Base-by-base conservation (phyloP, 176 grass and related monocot species). In the Luzula sylvatica region DNA sequence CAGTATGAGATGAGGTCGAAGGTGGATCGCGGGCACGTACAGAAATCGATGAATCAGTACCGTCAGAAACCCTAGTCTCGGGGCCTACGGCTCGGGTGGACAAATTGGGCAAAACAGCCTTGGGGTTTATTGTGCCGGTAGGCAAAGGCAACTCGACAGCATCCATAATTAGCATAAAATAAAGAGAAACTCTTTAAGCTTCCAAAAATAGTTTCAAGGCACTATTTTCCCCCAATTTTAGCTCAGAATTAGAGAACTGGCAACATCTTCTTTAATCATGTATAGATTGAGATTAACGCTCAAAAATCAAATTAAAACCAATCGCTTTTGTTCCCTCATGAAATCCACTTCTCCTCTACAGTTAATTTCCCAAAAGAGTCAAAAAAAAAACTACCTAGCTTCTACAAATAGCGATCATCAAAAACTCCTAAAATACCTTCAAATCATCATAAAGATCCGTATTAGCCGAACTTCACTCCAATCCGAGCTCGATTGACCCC, bases 101-200 rank as follows among this genome's bases (percentile, higher is more conserved):
- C 68, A 42, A 54, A 65, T 75, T 73, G 60, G 75, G 19, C 79
- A 75, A 32, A 67, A 90, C 53, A 11, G 62, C 23, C 70, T 73
- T 73, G 11, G 58, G 61, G 48, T 55, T 62, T 15, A 86, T 81
- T 44, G 81, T 72, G 56, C 81, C 86, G 8, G 73, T 50, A 22
- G 81, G 73, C 5, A 93, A 35, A 7, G 81, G 87, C 46, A 93
- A 68, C 70, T 93, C 81, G 23, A 93, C 65, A 8, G 70, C 87
- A 52, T 93, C 87, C 87, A 93, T 93, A 58, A 46, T 45, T n/a
- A 60, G 58, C 47, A 54, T 46, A 53, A 64, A 73, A 17, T 32
- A 23, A 27, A 46, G 41, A 63, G 26, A 23, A 15, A 13, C 26
- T 16, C 55, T 60, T 45, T 46, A 25, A 53, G 8, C 15, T 29